These are phyloP conservation scores for Byssochlamys sp. DNA, from an alignment of 2,329 filamentous ascomycete genomes.

Conservation along the genomic window DNA sequence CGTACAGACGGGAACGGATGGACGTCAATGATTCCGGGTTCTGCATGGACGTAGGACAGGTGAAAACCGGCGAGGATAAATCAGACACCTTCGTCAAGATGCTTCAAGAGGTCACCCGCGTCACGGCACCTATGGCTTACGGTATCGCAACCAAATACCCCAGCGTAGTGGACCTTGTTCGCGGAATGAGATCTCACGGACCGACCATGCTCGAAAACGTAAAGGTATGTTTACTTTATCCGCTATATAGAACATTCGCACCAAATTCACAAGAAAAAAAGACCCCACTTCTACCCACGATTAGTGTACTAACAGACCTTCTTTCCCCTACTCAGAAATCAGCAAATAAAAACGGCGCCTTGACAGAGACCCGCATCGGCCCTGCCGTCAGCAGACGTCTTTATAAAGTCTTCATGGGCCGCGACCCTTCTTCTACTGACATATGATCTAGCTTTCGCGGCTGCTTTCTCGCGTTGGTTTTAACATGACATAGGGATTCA, in stretches of 20 bases:
- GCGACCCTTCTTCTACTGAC: conserved; percentile 37
- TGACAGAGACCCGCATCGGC: conserved; percentile 38
- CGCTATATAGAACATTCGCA: too few species aligned
- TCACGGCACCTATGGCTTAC: conserved; percentile 63
- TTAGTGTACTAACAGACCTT: not conserved
- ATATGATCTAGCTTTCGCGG: conserved; percentile 24
- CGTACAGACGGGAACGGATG: conserved; percentile 49
- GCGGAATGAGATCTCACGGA: conserved; percentile 50
- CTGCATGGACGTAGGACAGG: conserved; percentile 71
- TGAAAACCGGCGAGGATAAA: conserved; percentile 57
- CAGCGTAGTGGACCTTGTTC: conserved; percentile 49
- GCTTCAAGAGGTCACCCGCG: conserved; percentile 63
- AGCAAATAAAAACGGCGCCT: conserved; percentile 37
- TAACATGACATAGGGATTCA: not conserved
- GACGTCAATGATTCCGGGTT: conserved; percentile 49
- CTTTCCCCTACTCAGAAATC: conserved; percentile 29
- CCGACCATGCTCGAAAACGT: conserved; percentile 55
- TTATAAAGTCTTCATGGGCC: conserved; percentile 41
- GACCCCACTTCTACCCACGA: not conserved
- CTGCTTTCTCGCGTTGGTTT: not conserved
- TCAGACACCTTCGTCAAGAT: conserved; percentile 63
- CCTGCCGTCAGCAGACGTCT: conserved; percentile 40
- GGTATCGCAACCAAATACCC: conserved; percentile 56
- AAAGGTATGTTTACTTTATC: conserved; percentile 23
- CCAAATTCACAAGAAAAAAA: too few species aligned